Base-by-base conservation (phyloP, 805 yeast species). In the Saturnispora diversa region DNA sequence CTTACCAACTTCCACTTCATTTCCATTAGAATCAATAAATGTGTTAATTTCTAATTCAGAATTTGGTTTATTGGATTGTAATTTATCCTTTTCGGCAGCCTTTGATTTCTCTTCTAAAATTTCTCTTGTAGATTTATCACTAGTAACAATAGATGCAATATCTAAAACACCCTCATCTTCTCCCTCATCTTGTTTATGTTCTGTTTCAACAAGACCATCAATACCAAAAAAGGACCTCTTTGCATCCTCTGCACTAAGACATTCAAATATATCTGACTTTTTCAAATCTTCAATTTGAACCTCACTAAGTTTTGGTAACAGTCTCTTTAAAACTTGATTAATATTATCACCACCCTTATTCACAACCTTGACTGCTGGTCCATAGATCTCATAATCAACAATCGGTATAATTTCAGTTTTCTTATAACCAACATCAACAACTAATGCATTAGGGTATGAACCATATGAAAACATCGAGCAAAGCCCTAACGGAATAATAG, bases 71-170 rank as follows among this genome's bases (percentile, higher is more conserved):
- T 23, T n/a, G 20, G n/a, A 9, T 31, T 31, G 17, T 21, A 17
- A n/a, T 13, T 21, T 44, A 6, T 43, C 43, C 15, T 46, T 25
- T 4, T 42, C 43, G 15, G 41, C 46, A 5, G 30, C 44, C 22
- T 49, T 47, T 12, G 45, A 50, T 29, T 51, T 56, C 26, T 50
- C 53, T 16, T 50, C 60, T 35, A 62, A 44, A 6, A 62, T 50
- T 35, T 52, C 87, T 38, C 83, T 68, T 2, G 87, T 75, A 17
- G 63, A 52, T 46, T 80, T 74, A 11, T 79, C 86, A 46, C 84
- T 79, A 2, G 92, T 75, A 10, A 88, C 92, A 50, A 88, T 77
- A 30, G 87, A 85, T 2, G 96, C 95, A 36, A 90, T 87, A 58
- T 90, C 95, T 28, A 86, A 69, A 3, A 78, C 75, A 39, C 86